Evolutionary conservation across 140 eudicot genomes (phyloP).

Genomic region (Stevia rebaudiana): DNA sequence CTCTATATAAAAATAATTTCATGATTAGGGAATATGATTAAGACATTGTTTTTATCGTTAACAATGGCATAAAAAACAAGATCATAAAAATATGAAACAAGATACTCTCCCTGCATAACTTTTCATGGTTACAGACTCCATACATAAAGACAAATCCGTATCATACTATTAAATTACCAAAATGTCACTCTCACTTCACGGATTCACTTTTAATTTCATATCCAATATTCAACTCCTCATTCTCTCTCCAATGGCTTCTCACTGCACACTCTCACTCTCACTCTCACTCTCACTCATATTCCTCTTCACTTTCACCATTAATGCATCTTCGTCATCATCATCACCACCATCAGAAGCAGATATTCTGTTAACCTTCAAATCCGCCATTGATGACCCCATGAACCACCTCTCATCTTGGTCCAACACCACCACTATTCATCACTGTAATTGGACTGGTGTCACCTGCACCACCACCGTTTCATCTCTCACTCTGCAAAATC

Average conservation of each 20-base stretch:
- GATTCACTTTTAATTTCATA: slow-evolving; percentile 20
- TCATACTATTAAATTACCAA: neutral
- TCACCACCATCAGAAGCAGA: slow-evolving; percentile 51
- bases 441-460: slow-evolving; percentile 90
- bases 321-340: slow-evolving; percentile 20
- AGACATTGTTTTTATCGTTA: slow-evolving; percentile 6
- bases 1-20: neutral
- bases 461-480: slow-evolving; percentile 54
- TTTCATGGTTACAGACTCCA: slow-evolving; percentile 29
- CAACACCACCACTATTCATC: slow-evolving; percentile 46
- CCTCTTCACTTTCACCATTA: slow-evolving; percentile 31
- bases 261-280: slow-evolving; percentile 36
- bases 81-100: slow-evolving; percentile 20
- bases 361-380: slow-evolving; percentile 60
- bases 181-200: slow-evolving; percentile 33
- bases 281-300: slow-evolving; percentile 30
- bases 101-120: slow-evolving; percentile 24
- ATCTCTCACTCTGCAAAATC: slow-evolving; percentile 53
- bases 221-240: neutral
- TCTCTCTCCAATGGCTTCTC: slow-evolving; percentile 44
- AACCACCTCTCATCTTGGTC: slow-evolving; percentile 71
- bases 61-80: slow-evolving; percentile 1
- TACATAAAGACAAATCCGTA: slow-evolving; percentile 23
- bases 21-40: neutral
- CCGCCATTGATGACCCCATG: slow-evolving; percentile 64